These are phyloP conservation scores for Apiospora pterosperma DNA, from an alignment of 2,329 filamentous ascomycete genomes.

Conservation along the genomic window DNA sequence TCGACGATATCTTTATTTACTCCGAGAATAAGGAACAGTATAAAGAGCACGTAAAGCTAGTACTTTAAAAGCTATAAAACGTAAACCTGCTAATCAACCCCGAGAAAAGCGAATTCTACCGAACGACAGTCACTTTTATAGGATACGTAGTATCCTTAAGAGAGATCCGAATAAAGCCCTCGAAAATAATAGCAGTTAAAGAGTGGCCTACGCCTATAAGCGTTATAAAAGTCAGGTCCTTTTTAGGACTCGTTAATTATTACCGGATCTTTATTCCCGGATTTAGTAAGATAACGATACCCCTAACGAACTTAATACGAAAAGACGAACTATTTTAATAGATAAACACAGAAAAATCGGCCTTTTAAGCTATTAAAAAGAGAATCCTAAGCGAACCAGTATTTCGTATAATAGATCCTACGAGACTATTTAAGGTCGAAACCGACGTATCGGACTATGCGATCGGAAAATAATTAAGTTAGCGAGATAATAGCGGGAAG, in stretches of 20 bases:
- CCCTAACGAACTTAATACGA: slow-evolving; percentile 15
- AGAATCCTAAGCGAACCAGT: not conserved
- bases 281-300: slow-evolving; percentile 15
- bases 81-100: slow-evolving; percentile 12
- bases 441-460: too few relatives aligned
- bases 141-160: slow-evolving; percentile 22
- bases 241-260: slow-evolving; percentile 29
- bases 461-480: too few relatives aligned
- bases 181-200: slow-evolving; percentile 20
- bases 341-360: not conserved
- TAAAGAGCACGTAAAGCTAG: slow-evolving; percentile 15
- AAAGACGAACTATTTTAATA: slow-evolving; percentile 11
- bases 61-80: slow-evolving; percentile 12
- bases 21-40: not conserved
- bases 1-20: not conserved
- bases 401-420: not conserved
- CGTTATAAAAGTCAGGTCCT: slow-evolving; percentile 15
- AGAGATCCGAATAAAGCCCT: slow-evolving; percentile 22
- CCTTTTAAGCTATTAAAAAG: not conserved
- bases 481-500: slow-evolving; percentile 5
- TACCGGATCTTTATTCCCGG: slow-evolving; percentile 27
- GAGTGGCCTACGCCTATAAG: not conserved
- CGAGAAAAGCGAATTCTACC: slow-evolving; percentile 28
- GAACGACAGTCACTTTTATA: slow-evolving; percentile 24
- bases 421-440: slow-evolving; percentile 11